A percentile compares a stretch with the other conserved stretches of the same genome.
Conservation (phyloP, 192 early-diverging fungal species). For the Rhizophagus prolifer region DNA sequence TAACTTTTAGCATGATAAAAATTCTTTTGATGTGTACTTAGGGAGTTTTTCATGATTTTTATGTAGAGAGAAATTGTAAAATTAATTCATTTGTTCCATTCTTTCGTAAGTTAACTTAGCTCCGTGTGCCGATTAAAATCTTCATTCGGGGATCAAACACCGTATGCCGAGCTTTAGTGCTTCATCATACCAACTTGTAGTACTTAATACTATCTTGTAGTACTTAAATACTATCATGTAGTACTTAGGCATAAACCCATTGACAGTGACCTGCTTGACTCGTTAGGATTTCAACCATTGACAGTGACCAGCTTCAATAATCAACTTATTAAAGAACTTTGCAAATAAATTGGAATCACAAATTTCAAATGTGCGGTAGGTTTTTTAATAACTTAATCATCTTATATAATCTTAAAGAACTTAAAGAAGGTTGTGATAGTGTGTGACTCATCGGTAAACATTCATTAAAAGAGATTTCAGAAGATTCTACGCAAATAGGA, state of each 20-base stretch:
- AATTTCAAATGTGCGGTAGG: neutral
- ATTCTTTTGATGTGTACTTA: too few relatives aligned
- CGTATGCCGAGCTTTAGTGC: neutral
- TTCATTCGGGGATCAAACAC: neutral
- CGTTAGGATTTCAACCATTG: neutral
- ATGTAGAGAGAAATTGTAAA: neutral
- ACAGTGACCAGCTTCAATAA: neutral
- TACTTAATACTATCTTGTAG: too few relatives aligned
- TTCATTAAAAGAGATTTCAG: neutral
- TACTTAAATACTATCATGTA: too few relatives aligned
- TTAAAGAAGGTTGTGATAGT: too few relatives aligned
- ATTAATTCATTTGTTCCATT: neutral
- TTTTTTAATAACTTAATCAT: too few relatives aligned
- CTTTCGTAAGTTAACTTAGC: neutral
- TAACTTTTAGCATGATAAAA: too few relatives aligned
- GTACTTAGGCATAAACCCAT: neutral
- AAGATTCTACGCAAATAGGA: neutral
- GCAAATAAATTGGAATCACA: neutral
- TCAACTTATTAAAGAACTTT: neutral
- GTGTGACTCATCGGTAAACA: neutral
- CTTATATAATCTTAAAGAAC: too few relatives aligned
- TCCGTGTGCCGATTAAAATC: neutral
- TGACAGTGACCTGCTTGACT: neutral
- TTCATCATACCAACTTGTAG: neutral
- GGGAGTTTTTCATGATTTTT: too few relatives aligned